Evolutionary conservation across 2,329 filamentous ascomycete genomes (phyloP).

Genomic region (Aspergillus alliaceus): DNA sequence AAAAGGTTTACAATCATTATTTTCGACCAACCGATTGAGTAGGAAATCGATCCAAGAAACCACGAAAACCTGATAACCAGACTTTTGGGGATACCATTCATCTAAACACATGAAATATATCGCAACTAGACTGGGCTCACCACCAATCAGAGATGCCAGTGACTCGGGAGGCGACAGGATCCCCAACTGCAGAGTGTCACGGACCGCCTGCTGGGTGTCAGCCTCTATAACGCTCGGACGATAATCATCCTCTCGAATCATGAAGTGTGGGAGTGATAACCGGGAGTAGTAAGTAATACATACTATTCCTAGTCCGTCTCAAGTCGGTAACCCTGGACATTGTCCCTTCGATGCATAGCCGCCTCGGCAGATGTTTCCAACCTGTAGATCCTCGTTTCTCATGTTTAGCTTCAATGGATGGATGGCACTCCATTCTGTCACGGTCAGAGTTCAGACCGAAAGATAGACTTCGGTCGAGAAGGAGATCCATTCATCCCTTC

Average conservation of each 20-base stretch:
- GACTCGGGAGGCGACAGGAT: constrained; percentile 23
- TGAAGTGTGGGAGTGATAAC: not conserved
- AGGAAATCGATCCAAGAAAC: too few relatives aligned
- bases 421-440: not conserved
- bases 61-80: too few relatives aligned
- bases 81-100: too few relatives aligned
- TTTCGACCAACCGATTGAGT: too few relatives aligned
- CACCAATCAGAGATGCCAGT: constrained; percentile 15
- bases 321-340: not conserved
- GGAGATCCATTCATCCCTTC: constrained; percentile 14
- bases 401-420: not conserved
- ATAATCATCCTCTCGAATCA: not conserved
- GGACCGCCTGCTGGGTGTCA: constrained; percentile 24
- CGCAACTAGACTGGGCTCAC: too few relatives aligned
- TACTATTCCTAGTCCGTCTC: not conserved
- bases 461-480: constrained; percentile 1
- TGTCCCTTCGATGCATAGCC: not conserved
- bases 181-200: constrained; percentile 23
- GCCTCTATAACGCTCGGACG: constrained; percentile 19
- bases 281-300: too few relatives aligned
- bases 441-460: not conserved
- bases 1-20: too few relatives aligned
- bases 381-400: constrained; percentile 13
- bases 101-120: too few relatives aligned
- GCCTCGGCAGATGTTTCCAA: not conserved